Base-by-base conservation (phyloP, 176 grass and related monocot species). In the Musa acuminata region DNA sequence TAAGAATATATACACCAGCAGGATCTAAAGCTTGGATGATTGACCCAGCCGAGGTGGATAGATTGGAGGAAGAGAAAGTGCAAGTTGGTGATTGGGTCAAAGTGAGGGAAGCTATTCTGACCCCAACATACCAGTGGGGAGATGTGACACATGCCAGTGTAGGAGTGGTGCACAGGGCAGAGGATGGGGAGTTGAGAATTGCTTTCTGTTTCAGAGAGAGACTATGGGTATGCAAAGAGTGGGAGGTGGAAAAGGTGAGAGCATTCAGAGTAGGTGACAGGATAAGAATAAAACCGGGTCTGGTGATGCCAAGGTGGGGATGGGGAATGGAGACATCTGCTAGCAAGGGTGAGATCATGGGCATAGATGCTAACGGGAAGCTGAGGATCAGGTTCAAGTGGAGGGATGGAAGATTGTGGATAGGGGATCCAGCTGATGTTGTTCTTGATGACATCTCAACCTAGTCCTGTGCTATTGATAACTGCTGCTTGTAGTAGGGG, bases 191-290 rank as follows among this genome's bases (percentile, higher is more conserved):
- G 66, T 82, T 95, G 57, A 95, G 86, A 82, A 82, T 99, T 89
- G 87, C 91, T 19, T 99, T 95, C 83, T 99, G 96, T 83, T 99
- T 99, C 82, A 91, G 86, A 59, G 96, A 95, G 71, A 95, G 88
- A 55, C 67, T 95, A 79, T 99, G 96, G 96, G 76, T 99, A 59
- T 99, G 96, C 81, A 95, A 99, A 91, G 87, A 78, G 63, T 84
- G 83, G 91, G 96, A 99, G 57, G 83, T 99, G 52, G 86, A 94
- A 62, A 93, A 91, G 73, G 91, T 99, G 35, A 84, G 88, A 72
- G 75, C 91, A 80, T 99, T 99, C 76, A 86, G 72, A 54, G 78
- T 81, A 53, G 87, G 96, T 0, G 96, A 99, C 74, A 92, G 52
- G 76, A 79, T 95, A 65, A 82, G 79, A 70, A 87, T 99, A 71